Conservation (phyloP, 345 rosid species). For the Rhizophora apiculata region DNA sequence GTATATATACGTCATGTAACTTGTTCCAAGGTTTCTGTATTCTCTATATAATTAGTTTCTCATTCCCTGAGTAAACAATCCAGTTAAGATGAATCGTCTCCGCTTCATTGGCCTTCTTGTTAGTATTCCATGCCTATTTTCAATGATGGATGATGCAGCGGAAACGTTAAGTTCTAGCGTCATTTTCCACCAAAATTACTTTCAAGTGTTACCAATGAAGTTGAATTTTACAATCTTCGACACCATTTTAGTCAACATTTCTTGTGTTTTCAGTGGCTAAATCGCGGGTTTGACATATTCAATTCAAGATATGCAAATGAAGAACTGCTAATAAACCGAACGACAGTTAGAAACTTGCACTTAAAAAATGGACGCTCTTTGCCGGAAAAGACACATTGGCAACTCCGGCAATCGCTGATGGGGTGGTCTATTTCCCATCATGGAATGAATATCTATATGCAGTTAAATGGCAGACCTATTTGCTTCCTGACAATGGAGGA, state of each 20-base stretch:
- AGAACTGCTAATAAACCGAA: constrained; percentile 24
- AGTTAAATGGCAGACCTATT: constrained; percentile 34
- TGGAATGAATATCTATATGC: constrained; percentile 58
- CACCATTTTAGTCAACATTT: no score
- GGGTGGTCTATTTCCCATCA: constrained; percentile 46
- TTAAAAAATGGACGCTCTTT: constrained; percentile 40
- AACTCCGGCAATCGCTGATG: constrained; percentile 42
- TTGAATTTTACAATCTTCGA: background rate
- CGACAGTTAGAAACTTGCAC: constrained; percentile 21
- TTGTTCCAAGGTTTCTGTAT: no score
- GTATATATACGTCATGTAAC: no score
- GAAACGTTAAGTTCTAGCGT: constrained; percentile 6
- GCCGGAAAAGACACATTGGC: constrained; percentile 50
- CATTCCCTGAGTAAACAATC: background rate
- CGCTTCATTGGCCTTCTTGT: background rate
- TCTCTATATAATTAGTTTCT: no score
- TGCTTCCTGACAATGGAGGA: constrained; percentile 43
- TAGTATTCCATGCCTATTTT: background rate
- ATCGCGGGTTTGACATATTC: constrained; percentile 36
- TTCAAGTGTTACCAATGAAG: no score
- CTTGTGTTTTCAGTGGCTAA: constrained; percentile 37
- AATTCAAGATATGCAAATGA: constrained; percentile 33
- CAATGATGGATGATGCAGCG: background rate
- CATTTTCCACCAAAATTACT: background rate
- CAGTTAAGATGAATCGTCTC: background rate